Evolutionary conservation across 2,329 filamentous ascomycete species (phyloP).

Genomic region (Trichoderma koningii): DNA sequence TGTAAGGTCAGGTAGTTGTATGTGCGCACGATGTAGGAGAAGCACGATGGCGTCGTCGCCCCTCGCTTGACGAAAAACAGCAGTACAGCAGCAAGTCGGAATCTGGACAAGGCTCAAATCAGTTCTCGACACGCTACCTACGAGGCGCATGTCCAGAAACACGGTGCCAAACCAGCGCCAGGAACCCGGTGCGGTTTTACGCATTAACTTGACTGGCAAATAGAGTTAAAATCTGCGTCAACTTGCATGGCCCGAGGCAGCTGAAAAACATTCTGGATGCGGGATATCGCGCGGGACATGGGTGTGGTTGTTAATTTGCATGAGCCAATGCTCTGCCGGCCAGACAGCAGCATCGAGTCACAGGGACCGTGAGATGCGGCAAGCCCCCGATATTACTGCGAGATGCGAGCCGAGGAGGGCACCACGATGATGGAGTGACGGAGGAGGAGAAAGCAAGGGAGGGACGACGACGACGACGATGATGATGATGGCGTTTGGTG

Average conservation of each 20-base stretch:
- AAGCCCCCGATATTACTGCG: slow-evolving; percentile 19
- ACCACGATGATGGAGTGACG: background rate
- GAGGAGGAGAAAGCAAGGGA: background rate
- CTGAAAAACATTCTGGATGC: slow-evolving; percentile 22
- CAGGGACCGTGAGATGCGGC: slow-evolving; percentile 14
- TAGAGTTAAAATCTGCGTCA: slow-evolving; percentile 23
- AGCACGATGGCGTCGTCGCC: too few species aligned
- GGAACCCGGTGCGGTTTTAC: background rate
- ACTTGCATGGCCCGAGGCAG: slow-evolving; percentile 21
- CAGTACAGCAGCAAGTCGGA: too few species aligned
- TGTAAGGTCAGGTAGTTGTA: too few species aligned
- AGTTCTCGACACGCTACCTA: too few species aligned
- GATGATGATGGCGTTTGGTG: background rate
- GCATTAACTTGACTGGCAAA: slow-evolving; percentile 17
- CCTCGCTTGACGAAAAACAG: too few species aligned
- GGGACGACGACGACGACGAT: background rate
- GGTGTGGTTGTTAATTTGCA: slow-evolving; percentile 22
- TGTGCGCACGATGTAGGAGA: too few species aligned
- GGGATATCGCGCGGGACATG: slow-evolving; percentile 17
- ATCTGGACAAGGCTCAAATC: too few species aligned
- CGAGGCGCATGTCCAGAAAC: background rate
- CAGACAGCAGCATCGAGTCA: slow-evolving; percentile 13
- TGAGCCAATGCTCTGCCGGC: slow-evolving; percentile 12
- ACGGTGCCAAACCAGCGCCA: background rate
- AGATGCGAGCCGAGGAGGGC: slow-evolving; percentile 12